Conservation (phyloP, 768 basidiomycete species). For the Trametes sanguinea region DNA sequence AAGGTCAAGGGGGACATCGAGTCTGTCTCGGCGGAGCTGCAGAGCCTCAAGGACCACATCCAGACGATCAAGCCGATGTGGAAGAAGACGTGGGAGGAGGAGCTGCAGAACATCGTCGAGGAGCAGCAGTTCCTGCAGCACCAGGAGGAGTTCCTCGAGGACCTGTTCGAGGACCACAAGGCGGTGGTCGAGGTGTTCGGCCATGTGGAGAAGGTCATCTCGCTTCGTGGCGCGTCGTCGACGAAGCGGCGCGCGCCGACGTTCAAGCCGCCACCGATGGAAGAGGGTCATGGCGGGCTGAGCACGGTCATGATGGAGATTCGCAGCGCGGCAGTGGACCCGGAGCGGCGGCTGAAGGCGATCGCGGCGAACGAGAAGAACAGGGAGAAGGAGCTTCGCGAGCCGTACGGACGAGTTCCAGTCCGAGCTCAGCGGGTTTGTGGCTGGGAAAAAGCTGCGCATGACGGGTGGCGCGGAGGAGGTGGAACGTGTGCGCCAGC, state of each 20-base stretch:
- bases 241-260: slow-evolving; percentile 35
- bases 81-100: slow-evolving; percentile 99
- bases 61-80: slow-evolving; percentile 92
- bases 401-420: slow-evolving; percentile 80
- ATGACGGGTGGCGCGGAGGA: slow-evolving; percentile 97
- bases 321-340: slow-evolving; percentile 77
- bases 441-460: slow-evolving; percentile 83
- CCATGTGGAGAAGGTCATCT: slow-evolving; percentile 89
- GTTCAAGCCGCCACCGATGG: slow-evolving; percentile 63
- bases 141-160: slow-evolving; percentile 87
- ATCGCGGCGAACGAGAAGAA: slow-evolving; percentile 87
- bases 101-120: slow-evolving; percentile 94
- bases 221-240: slow-evolving; percentile 52
- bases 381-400: slow-evolving; percentile 74
- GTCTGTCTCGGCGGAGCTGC: slow-evolving; percentile 64
- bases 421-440: slow-evolving; percentile 83
- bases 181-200: slow-evolving; percentile 85
- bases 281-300: slow-evolving; percentile 67
- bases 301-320: slow-evolving; percentile 91
- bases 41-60: slow-evolving; percentile 81
- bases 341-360: slow-evolving; percentile 83
- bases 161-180: slow-evolving; percentile 90
- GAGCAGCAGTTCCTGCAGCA: slow-evolving; percentile 94
- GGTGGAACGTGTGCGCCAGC: slow-evolving; percentile 83
- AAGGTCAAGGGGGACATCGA: slow-evolving; percentile 72